Conservation (phyloP, 2,329 filamentous ascomycete genomes). For the Aspergillus sp. region DNA sequence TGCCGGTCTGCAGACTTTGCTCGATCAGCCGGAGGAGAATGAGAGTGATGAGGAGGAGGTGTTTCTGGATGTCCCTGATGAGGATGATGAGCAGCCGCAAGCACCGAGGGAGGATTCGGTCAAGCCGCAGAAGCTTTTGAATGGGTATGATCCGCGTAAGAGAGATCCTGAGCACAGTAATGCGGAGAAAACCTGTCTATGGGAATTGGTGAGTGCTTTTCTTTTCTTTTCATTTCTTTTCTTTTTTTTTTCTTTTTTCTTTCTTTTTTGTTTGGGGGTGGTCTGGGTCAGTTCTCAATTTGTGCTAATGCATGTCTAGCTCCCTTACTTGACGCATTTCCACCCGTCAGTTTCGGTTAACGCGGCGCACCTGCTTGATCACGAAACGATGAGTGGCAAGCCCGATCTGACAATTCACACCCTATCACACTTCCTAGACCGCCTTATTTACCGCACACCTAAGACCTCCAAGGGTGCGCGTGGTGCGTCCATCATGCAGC, state of each 20-base stretch:
- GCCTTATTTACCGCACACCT: slow-evolving; percentile 94
- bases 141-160: slow-evolving; percentile 75
- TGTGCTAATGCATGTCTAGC: slow-evolving; percentile 19
- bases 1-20: slow-evolving; percentile 66
- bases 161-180: slow-evolving; percentile 85
- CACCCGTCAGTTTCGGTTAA: slow-evolving; percentile 89
- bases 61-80: slow-evolving; percentile 57
- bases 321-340: slow-evolving; percentile 71
- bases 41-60: slow-evolving; percentile 63
- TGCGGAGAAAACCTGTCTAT: slow-evolving; percentile 85
- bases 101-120: slow-evolving; percentile 14
- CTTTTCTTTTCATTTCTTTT: background rate
- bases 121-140: slow-evolving; percentile 24
- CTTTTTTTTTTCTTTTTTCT: no score
- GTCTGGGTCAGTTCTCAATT: no score
- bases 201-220: slow-evolving; percentile 63
- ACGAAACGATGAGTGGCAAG: slow-evolving; percentile 68
- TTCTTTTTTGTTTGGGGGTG: no score
- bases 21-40: slow-evolving; percentile 70
- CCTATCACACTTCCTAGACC: slow-evolving; percentile 90
- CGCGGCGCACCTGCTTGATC: slow-evolving; percentile 61
- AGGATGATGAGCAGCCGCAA: slow-evolving; percentile 37
- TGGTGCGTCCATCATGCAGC: slow-evolving; percentile 94
- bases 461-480: slow-evolving; percentile 59
- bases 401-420: slow-evolving; percentile 86